Conservation (phyloP, 257 asterid species). For the Nemophila menziesii region DNA sequence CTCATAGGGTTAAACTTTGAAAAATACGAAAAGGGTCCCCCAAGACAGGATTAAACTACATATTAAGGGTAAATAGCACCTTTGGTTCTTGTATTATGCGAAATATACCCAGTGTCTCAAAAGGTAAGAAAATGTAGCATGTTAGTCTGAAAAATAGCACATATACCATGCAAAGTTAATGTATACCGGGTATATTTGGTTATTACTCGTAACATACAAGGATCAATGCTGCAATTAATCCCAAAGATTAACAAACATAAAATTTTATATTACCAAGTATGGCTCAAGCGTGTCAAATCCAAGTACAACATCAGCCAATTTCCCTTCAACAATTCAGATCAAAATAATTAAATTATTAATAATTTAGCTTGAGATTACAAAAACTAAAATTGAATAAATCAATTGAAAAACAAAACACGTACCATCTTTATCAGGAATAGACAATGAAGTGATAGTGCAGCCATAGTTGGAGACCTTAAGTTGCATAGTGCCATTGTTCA, state of each 20-base stretch:
- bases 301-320: constrained; percentile 85
- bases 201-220: no score
- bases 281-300: constrained; percentile 93
- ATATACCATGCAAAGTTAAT: no score
- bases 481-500: constrained; percentile 68
- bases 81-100: no score
- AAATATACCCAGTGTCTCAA: no score
- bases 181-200: no score
- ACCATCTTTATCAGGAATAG: constrained; percentile 81
- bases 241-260: not conserved
- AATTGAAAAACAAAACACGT: not conserved
- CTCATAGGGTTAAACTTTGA: not conserved
- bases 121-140: no score
- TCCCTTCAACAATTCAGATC: constrained; percentile 37
- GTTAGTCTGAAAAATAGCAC: no score
- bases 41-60: no score
- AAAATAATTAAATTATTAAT: constrained; percentile 3
- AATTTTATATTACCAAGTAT: constrained; percentile 46
- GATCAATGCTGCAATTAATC: no score
- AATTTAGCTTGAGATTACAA: not conserved
- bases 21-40: not conserved
- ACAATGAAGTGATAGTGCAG: constrained; percentile 81
- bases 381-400: not conserved
- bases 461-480: constrained; percentile 70
- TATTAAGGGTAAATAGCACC: no score